Evolutionary conservation across 257 asterid genomes (phyloP).

Genomic region (Eustoma russellianum): DNA sequence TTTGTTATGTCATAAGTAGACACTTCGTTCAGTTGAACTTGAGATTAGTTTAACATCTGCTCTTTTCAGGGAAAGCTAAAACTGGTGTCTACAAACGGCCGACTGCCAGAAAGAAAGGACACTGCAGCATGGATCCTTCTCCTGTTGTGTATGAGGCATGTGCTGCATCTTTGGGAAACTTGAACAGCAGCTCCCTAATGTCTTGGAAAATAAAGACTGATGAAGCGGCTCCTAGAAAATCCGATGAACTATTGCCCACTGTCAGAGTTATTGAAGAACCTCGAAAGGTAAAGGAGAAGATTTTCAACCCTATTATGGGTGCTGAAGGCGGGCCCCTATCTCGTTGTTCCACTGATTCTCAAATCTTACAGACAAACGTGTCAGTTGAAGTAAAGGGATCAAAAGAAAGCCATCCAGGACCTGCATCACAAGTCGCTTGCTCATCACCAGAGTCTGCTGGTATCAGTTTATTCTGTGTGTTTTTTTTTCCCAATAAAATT

Average conservation of each 20-base stretch:
- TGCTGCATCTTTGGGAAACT: conserved; percentile 19
- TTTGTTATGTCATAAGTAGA: neutral
- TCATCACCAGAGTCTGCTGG: conserved; percentile 23
- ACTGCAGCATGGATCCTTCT: conserved; percentile 19
- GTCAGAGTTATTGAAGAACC: conserved; percentile 6
- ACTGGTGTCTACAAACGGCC: conserved; percentile 38
- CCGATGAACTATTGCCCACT: conserved; percentile 9
- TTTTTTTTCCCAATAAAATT: neutral
- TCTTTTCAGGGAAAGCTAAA: conserved; percentile 22
- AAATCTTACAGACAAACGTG: conserved; percentile 9
- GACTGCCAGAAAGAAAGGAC: conserved; percentile 38
- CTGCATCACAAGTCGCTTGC: conserved; percentile 15
- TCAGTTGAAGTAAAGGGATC: conserved; percentile 19
- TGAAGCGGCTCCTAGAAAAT: conserved; percentile 13
- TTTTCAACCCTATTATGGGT: conserved; percentile 1
- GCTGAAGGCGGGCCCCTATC: conserved; percentile 2
- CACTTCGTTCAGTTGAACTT: no score
- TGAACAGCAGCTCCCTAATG: conserved; percentile 9
- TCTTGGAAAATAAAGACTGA: conserved; percentile 17
- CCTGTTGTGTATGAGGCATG: conserved; percentile 10
- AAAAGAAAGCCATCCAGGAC: conserved; percentile 20
- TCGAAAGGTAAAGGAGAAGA: conserved; percentile 5
- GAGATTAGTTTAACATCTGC: conserved; percentile 6
- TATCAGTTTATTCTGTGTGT: conserved; percentile 2
- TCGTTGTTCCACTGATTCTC: conserved; percentile 14